Evolutionary conservation across 2,329 filamentous ascomycete species (phyloP).

Genomic region (Cytospora piceicola): DNA sequence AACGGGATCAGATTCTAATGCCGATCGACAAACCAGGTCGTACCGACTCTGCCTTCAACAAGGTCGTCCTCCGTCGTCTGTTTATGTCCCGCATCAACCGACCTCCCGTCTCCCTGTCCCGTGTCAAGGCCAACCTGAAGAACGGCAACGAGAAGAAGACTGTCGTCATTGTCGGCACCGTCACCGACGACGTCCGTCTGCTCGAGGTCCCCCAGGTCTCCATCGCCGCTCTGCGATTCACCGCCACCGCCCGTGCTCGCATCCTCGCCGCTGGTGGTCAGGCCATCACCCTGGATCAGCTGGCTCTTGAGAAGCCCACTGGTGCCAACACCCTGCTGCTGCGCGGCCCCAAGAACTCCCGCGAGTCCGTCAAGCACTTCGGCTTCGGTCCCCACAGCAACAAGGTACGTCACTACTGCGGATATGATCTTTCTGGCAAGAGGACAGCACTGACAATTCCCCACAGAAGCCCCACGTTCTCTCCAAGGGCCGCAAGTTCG

Average conservation of each 20-base stretch:
- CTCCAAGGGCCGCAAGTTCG: constrained; percentile 99
- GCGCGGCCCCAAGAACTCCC: constrained; percentile 96
- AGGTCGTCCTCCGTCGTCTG: constrained; percentile 94
- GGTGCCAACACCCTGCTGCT: constrained; percentile 97
- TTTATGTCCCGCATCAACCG: constrained; percentile 99
- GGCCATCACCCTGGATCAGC: constrained; percentile 93
- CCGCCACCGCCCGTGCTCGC: constrained; percentile 90
- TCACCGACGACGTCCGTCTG: constrained; percentile 97
- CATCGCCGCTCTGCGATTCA: constrained; percentile 95
- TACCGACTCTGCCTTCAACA: constrained; percentile 98
- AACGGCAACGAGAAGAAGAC: constrained; percentile 75
- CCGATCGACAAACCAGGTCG: constrained; percentile 63
- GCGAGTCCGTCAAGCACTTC: constrained; percentile 99
- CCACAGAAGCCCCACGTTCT: constrained; percentile 89
- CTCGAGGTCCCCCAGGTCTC: constrained; percentile 89
- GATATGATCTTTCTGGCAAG: not conserved
- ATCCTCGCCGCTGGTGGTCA: constrained; percentile 94
- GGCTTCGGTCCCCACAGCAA: constrained; percentile 96
- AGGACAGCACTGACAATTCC: constrained; percentile 40
- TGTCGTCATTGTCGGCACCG: constrained; percentile 88
- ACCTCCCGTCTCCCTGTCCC: constrained; percentile 90
- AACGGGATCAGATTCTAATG: not conserved
- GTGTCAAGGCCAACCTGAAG: constrained; percentile 74
- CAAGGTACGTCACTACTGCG: constrained; percentile 69
- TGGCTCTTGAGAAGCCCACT: constrained; percentile 92